Base-by-base conservation (phyloP, 2,329 filamentous ascomycete genomes). In the Apiospora kogelbergensis region DNA sequence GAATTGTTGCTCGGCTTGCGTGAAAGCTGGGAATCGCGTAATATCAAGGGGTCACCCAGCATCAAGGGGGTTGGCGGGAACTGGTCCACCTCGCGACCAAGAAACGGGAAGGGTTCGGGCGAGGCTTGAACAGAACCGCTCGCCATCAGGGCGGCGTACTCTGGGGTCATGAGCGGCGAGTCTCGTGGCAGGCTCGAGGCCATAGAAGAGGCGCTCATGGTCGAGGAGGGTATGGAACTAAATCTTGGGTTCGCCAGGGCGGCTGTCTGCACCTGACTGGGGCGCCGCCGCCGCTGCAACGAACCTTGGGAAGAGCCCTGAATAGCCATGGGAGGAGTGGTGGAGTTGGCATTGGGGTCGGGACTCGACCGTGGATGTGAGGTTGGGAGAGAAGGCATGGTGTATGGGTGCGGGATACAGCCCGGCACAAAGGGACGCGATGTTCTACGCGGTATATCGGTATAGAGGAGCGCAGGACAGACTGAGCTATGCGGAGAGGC, bases 41-140 rank as follows among this genome's bases (percentile, higher is more conserved):
- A 86, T 75, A 92, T 88, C 63, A 92, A 84, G n/a, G 92, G 85
- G 73, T 95, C 93, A 42, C 93, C 92, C 60, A 96, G 86, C 75
- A 92, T 88, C 71, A 95, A 88, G 68, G 86, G 87, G 13, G 86
- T 80, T 3, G 85, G 82, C 33, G 84, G 77, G 67, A 83, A 83
- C 42, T 84, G 80, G 67, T 89, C 88, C 68, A 85, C 80, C 57
- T 88, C 86, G 71, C 85, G 83, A 44, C 85, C 86, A 22, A 85
- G 84, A 67, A 86, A 60, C 15, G 30, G 66, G 33, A 67, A 82
- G 63, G 85, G 84, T 73, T 93, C 91, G 6, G 91, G 91, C 0
- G 91, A 93, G 2, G 85, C 85, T 75, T 91, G 89, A 68, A 91
- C 80, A 11, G 90, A 92, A 76, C 87, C 89, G 78, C 85, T 88